A percentile compares a stretch with the other conserved stretches of the same genome.
Evolutionary conservation across 1,139 yeast species (phyloP).

Genomic region (Wickerhamomyces sp.): DNA sequence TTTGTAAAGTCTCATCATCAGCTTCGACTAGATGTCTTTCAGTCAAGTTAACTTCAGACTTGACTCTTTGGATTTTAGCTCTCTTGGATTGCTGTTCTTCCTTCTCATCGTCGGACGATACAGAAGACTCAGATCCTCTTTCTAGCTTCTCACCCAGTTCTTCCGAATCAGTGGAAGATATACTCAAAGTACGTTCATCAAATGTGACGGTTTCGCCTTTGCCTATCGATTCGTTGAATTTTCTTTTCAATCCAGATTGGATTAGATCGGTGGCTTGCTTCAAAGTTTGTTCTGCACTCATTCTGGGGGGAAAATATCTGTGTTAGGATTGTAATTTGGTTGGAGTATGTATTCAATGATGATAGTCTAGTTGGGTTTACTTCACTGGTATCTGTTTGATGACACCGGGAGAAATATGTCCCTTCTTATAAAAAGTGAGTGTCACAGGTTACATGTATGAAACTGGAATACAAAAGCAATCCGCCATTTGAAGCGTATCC

Average conservation of each 20-base stretch:
- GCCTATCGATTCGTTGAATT: slow-evolving; percentile 2
- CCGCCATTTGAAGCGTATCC: no score
- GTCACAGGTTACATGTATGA: no score
- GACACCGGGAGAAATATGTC: no score
- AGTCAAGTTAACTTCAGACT: slow-evolving; percentile 8
- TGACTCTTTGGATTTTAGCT: slow-evolving; percentile 11
- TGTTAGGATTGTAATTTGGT: no score
- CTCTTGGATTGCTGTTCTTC: slow-evolving; percentile 1
- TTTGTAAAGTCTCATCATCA: slow-evolving; percentile 15
- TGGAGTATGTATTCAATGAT: no score
- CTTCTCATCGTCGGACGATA: slow-evolving; percentile 6
- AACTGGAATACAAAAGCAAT: no score
- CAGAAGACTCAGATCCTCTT: neutral
- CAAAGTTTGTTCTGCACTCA: slow-evolving; percentile 1
- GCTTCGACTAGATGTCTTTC: slow-evolving; percentile 13
- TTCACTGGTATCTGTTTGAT: no score
- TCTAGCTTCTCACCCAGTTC: slow-evolving; percentile 14
- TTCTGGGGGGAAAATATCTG: no score
- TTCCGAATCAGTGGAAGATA: slow-evolving; percentile 18
- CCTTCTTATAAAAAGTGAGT: no score
- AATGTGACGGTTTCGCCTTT: neutral
- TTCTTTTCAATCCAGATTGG: slow-evolving; percentile 21
- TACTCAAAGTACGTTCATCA: slow-evolving; percentile 19
- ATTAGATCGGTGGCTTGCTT: no score
- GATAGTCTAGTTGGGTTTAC: no score